Evolutionary conservation across 306 rosid genomes (phyloP).

Genomic region (Arachis hypogaea): DNA sequence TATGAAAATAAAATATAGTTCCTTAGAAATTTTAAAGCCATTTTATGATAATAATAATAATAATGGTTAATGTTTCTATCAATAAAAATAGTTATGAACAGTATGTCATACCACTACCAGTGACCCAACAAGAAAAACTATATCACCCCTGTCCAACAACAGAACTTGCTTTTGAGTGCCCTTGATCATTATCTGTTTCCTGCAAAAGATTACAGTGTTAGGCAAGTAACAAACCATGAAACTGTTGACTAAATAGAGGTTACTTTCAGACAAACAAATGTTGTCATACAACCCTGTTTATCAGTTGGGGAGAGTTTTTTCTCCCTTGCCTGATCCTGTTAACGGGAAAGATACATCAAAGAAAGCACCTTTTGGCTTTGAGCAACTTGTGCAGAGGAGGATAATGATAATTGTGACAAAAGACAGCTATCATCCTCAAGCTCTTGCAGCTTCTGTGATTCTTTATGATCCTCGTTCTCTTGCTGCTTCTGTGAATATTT

Average conservation of each 20-base stretch:
- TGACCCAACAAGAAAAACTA: constrained; percentile 30
- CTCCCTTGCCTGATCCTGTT: constrained; percentile 25
- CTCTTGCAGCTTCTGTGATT: too few species aligned
- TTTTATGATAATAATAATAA: constrained; percentile 1
- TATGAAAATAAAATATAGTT: background rate
- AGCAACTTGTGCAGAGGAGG: constrained; percentile 49
- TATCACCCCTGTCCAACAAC: constrained; percentile 44
- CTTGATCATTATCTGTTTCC: constrained; percentile 55
- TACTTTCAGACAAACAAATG: constrained; percentile 15
- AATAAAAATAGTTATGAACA: constrained; percentile 14
- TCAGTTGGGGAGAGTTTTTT: constrained; percentile 26
- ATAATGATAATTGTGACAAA: constrained; percentile 41
- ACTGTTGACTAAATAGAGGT: constrained; percentile 5
- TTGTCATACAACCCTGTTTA: background rate
- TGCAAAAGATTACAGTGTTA: constrained; percentile 44
- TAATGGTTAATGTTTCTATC: background rate
- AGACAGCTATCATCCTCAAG: constrained; percentile 18
- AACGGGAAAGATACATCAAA: constrained; percentile 41
- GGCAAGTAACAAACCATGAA: background rate
- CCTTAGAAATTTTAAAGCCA: constrained; percentile 33
- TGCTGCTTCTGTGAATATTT: too few species aligned
- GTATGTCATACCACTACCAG: constrained; percentile 30
- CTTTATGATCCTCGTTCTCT: too few species aligned
- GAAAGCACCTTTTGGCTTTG: constrained; percentile 51
- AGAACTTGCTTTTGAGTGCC: constrained; percentile 53